Evolutionary conservation across 1,139 yeast species (phyloP), one percentile per base, ranked within the genome.

Genomic region (Yamadazyma membranifaciens): DNA sequence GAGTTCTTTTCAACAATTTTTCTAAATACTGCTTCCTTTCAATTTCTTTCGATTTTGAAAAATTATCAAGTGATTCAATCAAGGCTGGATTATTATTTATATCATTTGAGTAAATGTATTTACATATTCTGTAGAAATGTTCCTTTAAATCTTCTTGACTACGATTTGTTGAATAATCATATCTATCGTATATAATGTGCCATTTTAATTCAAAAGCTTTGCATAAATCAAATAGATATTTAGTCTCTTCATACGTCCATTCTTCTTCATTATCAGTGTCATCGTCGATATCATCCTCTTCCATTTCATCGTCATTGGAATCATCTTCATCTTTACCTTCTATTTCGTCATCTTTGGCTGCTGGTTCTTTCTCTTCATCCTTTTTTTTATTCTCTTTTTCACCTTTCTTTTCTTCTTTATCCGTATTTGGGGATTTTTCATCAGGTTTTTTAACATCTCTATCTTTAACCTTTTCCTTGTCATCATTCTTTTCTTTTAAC

Each of bases 211-310:
- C 98, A 56, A 78, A 91, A 1, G 73, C 75, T 31, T 69, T 62
- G 47, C 95, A 87, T 28, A 87, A 64, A 1, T 81, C 84, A 60
- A 91, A 88, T 20, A 92, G 64, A 46, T 85, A 80, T 37, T 68
- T 67, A 0, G 97, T 87, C 58, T 92, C 98, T 34, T 82, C 82
- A 52, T 74, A 87, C 2, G 78, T 66, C 97, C 98, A 91, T n/a
- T 42, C 35, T 4, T 41, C 43, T 15, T 45, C 42, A 15, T 40
- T 31, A 4, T 40, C 42, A 14, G 40, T 40, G 15, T 42, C 40
- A 4, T 30, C 38, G 9, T 37, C 35, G 4, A 38, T 35, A 2
- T 41, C 44, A 6, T 31, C 39, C 3, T 41, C 43, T 6, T 37
- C 39, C 4, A 22, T 38, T 6, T 42, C 39, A 10, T 22, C 39